Conservation (phyloP, 2,329 filamentous ascomycete genomes). For the Pyricularia grisea region DNA sequence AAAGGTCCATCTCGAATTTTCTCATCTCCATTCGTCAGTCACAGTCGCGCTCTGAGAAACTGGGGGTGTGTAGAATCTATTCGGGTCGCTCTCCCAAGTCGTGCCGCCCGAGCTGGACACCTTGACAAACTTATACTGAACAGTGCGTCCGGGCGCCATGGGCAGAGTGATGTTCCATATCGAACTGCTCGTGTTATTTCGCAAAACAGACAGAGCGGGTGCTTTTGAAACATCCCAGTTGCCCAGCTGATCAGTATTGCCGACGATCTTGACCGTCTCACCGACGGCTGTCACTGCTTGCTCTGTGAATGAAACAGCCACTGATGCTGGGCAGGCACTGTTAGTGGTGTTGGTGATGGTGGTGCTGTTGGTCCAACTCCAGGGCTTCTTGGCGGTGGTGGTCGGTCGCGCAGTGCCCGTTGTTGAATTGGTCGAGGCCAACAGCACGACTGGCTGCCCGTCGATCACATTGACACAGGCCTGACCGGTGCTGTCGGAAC, state of each 20-base stretch:
- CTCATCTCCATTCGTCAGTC: not conserved
- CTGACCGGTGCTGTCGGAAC: not conserved
- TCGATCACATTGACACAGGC: not conserved
- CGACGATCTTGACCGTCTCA: not conserved
- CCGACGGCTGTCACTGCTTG: not conserved
- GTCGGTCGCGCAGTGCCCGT: not conserved
- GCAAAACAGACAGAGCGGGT: not conserved
- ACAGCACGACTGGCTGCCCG: not conserved
- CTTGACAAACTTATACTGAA: not conserved
- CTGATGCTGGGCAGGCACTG: not conserved
- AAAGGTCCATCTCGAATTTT: too few species aligned
- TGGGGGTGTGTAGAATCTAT: not conserved
- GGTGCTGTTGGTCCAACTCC: too few species aligned
- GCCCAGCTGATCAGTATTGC: not conserved
- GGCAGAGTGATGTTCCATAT: not conserved
- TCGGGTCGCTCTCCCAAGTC: not conserved
- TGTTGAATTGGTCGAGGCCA: not conserved
- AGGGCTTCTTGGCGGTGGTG: too few species aligned
- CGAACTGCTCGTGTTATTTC: not conserved
- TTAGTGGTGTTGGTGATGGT: not conserved
- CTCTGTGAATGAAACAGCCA: not conserved
- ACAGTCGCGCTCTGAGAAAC: not conserved
- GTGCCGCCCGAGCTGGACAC: not conserved
- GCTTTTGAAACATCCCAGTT: not conserved
- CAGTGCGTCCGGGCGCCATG: not conserved